phyloP scores from a whole-genome alignment of 2,329 filamentous ascomycete genomes.

The Chaetomium sp. region DNA sequence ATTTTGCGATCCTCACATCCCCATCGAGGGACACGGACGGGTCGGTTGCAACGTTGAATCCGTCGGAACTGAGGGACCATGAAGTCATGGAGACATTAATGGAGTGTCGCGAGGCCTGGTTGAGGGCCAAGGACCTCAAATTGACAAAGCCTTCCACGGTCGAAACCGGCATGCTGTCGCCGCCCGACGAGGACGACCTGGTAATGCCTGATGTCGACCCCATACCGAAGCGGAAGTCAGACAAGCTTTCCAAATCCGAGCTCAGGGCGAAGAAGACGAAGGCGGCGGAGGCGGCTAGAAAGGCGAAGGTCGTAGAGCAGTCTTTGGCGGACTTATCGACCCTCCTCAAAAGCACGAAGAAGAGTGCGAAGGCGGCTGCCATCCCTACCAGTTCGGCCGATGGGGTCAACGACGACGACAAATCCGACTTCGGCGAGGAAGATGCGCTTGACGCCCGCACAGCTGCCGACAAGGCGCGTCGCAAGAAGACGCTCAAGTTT shows the following conservation, averaged over 20 bases:
- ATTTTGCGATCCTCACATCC: constrained; percentile 88
- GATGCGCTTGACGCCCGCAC: constrained; percentile 68
- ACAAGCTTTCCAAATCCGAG: constrained; percentile 33
- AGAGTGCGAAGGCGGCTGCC: constrained; percentile 29
- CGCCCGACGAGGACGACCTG: constrained; percentile 18
- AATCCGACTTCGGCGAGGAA: constrained; percentile 93
- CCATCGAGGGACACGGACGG: constrained; percentile 56
- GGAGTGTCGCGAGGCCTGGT: constrained; percentile 75
- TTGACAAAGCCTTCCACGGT: constrained; percentile 32
- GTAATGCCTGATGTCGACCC: neutral
- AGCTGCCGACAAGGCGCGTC: constrained; percentile 77
- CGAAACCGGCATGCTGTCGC: constrained; percentile 30
- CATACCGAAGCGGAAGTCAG: constrained; percentile 23
- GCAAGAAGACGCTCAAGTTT: constrained; percentile 90
- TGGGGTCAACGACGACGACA: constrained; percentile 49
- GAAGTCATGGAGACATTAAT: constrained; percentile 82
- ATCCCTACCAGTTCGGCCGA: constrained; percentile 33
- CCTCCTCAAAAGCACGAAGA: constrained; percentile 45
- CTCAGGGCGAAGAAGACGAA: constrained; percentile 34
- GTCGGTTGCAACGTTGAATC: constrained; percentile 56
- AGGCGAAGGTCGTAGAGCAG: constrained; percentile 58
- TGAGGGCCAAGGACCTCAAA: constrained; percentile 61
- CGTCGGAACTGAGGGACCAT: constrained; percentile 79
- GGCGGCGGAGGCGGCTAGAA: constrained; percentile 35
- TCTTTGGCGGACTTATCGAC: constrained; percentile 63